Percentiles rank a stretch among this genome's conserved stretches.
Evolutionary conservation across 2,329 filamentous ascomycete genomes (phyloP).

Genomic region (Aureobasidium subglaciale): DNA sequence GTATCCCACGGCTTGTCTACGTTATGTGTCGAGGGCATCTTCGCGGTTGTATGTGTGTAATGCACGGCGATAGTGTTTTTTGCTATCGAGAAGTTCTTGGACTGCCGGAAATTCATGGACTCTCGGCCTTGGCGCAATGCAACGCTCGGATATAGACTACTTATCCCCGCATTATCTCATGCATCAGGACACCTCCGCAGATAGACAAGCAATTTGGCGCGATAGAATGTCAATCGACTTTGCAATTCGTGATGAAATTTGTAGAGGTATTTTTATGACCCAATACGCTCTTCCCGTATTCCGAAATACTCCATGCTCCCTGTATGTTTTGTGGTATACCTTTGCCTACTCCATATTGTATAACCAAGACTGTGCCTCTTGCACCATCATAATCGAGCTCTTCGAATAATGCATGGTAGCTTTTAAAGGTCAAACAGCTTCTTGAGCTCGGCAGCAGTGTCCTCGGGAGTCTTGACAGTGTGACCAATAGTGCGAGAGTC

Average conservation of each 20-base stretch:
- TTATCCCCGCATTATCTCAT: too few species aligned
- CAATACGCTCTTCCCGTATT: background rate
- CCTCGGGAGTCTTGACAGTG: constrained; percentile 70
- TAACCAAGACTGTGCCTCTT: background rate
- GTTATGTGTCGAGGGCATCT: constrained; percentile 83
- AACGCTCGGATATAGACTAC: background rate
- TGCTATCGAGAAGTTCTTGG: constrained; percentile 8
- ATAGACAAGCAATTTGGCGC: too few species aligned
- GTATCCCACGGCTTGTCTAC: constrained; percentile 93
- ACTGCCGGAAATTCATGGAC: background rate
- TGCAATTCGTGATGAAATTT: background rate
- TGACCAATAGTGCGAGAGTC: constrained; percentile 81
- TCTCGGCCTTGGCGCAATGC: constrained; percentile 3
- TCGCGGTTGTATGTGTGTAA: constrained; percentile 20
- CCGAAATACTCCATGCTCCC: constrained; percentile 10
- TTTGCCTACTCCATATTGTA: background rate
- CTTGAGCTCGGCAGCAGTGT: constrained; percentile 73
- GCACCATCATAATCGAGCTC: constrained; percentile 6
- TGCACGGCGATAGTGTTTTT: background rate
- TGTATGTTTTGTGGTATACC: background rate
- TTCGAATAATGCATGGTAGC: constrained; percentile 4
- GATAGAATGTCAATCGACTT: too few species aligned
- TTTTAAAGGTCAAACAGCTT: constrained; percentile 56
- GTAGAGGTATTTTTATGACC: background rate
- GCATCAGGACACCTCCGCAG: too few species aligned